Evolutionary conservation across 345 rosid species (phyloP), one percentile per base, ranked within the genome.

Genomic region (Kandelia obovata): DNA sequence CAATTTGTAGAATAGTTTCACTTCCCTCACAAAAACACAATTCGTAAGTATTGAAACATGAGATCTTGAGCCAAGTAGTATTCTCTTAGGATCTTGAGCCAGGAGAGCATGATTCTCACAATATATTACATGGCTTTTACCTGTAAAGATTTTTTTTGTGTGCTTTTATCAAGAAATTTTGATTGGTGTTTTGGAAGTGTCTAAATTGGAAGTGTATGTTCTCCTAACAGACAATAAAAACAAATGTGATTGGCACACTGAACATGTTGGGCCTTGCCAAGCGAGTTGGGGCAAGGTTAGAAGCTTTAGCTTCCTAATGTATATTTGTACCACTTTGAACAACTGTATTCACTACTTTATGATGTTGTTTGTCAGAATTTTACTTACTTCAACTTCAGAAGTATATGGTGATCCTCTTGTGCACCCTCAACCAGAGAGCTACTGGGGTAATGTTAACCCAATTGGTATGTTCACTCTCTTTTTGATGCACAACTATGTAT

Each of bases 241-340:
- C 99, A 72, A 95, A 92, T 85, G 98, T 95, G 67, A 92, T 95
- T 32, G 98, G 99, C 62, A 95, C 99, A 71, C 85, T 92, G 71
- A 95, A 92, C 84, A 92, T 95, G 98, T 85, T 95, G 39, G 98
- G 99, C 69, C 98, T 95, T 62, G 98, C 99, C 60, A 92, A 95
- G 83, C 90, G 98, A 75, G 98, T 92, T 49, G 99, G 98, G 62
- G 98, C 98, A 60, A 88, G 97, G 99, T 92, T 55, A 64, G 80
- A 16, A 37, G 57, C 17, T 64, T 26, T 28, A 7, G 4, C 62
- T 60, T 58, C 35, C 23, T 67, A 53, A 43, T 58, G 61, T 32
- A 31, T 34, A 51, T 71, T 61, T 57, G 4, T 56, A 25, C 37
- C 30, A 5, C 27, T 5, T 11, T 53, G 46, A 23, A n/a, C 5